Base-by-base conservation (phyloP, 2,329 filamentous ascomycete species). In the Acarospora socialis region DNA sequence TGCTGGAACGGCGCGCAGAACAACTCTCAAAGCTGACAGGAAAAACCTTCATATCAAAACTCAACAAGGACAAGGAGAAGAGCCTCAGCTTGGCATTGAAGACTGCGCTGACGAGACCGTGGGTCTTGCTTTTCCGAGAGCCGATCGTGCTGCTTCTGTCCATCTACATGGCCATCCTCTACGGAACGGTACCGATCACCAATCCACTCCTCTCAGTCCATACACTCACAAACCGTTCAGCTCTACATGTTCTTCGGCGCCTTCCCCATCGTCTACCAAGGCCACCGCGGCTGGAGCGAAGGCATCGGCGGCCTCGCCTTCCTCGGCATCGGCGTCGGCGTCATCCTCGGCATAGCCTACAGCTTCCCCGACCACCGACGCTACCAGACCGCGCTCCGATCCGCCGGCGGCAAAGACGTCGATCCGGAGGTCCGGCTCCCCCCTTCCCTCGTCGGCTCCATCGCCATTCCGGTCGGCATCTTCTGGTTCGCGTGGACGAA, bases 401-500 rank as follows among this genome's bases (percentile, higher is more conserved):
- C 20, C 9, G 28, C 12, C 5, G 25, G 16, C 2, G 30, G 23
- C 3, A 23, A 34, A 27, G 34, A 31, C 14, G 37, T 28, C 17
- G 28, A 14, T 25, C 72, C 77, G 0, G 78, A 83, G 53, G 66
- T 73, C 7, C 66, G 78, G 13, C 59, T 84, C 2, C 67, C 69
- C 0, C 63, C 69, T 4, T 66, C 66, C 28, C 65, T 80, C 39
- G 46, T 80, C 21, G 78, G 76, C 7, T 68, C 68, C 9, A 49
- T 78, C 13, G 57, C 66, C 3, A 56, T 82, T 3, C 77, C 77
- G 3, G 48, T 74, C 12, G 70, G 73, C 4, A 57, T 80, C 12
- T 77, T 80, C 59, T 71, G 69, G 61, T 77, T 78, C 43, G 74
- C 73, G 1, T 80, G 74, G 74, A 78, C 74, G 0, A 72, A 70